Evolutionary conservation across 2,329 filamentous ascomycete species (phyloP), one percentile per base, ranked within the genome.

Genomic region (Cladorrhinum sp.): DNA sequence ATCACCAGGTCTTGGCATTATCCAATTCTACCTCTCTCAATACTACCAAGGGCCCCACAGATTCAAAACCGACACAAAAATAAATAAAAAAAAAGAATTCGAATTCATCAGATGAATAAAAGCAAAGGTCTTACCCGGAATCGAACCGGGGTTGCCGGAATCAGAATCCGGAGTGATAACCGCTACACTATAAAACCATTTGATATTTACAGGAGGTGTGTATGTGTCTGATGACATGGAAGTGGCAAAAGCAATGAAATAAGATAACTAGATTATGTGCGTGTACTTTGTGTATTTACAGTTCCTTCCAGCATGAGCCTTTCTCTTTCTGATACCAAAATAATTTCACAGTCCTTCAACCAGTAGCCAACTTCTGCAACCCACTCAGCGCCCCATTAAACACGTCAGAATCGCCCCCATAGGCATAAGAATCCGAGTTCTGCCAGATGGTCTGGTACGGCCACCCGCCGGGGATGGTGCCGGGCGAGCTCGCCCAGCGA

Each of bases 361-460:
- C 33, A 36, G 4, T 36, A 16, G 33, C 33, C 33, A 36, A 36
- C 33, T 16, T 36, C 55, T 48, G 6, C 10, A 67, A 54, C 0
- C 58, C 16, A 14, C 42, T 59, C 1, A 60, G 2, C 12, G 10
- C 68, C 0, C 82, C 82, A 67, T 83, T 84, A 65, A 82, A 84
- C 7, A 75, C 68, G 64, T 84, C 80, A 12, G 77, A 79, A 64
- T 84, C 80, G 0, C 82, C 82, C n/a, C 81, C 80, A 67, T 79
- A 81, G 12, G 69, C 63, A 62, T 81, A 82, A 4, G 68, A 69
- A 62, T 82, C 77, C 26, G 74, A 71, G 66, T 82, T 78, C 73
- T 84, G 82, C 82, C 82, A 85, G 66, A 85, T 78, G 8, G 79
- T 82, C 68, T 83, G 76, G 66, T 72, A 79, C 1, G 74, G 68